Evolutionary conservation across 2,329 filamentous ascomycete species (phyloP), one percentile per base, ranked within the genome.

Genomic region (Madurella fahalii): DNA sequence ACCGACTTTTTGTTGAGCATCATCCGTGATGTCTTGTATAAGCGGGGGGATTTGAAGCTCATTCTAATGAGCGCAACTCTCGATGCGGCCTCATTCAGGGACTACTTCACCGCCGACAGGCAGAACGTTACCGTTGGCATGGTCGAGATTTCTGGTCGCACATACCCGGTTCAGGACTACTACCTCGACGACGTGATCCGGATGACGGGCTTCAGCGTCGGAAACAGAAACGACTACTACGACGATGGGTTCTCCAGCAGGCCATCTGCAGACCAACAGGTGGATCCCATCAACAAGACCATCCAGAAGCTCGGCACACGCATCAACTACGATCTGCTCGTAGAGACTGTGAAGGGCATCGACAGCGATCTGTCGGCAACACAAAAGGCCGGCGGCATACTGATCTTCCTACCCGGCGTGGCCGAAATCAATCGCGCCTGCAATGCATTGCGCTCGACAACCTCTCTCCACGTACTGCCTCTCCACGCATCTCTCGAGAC

Each of bases 1-100:
- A 96, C 92, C 0, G 93, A 99, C 68, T 96, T 99, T 66, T 76
- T 97, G 9, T 79, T 99, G 50, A 91, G 92, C 42, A 80, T 99
- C 48, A 76, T 99, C 34, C 84, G 90, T 52, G 89, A 96, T 67
- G 89, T 96, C 7, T 72, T 96, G 60, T 81, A 80, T 54, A 77
- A 79, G 61, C 81, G 89, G 47, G 86, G 84, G 63, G 89, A 95
- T 59, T 79, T 97, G 39, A 96, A 93, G 69, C 80, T 97, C 40
- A 85, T 99, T 12, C 77, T 99, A 37, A 99, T 99, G 94, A 96
- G 90, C 71, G 93, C 93, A 2, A 99, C 93, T 0, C 82, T 97
- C 2, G 92, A 99, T 70, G 91, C 93, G 1, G 81, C 85, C 1
- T 84, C 91, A 0, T 97, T 97, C 69, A 84, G 84, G 61, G 75